Evolutionary conservation across 306 rosid species (phyloP).

Genomic region (Malus asiatica): DNA sequence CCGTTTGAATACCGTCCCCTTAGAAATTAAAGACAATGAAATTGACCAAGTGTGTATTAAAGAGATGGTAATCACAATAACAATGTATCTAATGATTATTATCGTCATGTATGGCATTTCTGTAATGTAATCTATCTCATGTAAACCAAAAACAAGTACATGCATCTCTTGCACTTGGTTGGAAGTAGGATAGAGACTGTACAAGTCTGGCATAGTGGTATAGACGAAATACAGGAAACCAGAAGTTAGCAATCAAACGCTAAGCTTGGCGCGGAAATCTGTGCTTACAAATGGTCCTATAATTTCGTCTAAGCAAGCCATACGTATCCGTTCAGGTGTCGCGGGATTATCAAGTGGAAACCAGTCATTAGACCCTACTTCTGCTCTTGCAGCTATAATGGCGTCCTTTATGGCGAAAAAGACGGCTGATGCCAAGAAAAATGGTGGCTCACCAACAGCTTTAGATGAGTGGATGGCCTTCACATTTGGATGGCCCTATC

Average conservation of each 20-base stretch:
- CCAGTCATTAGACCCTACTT: slow-evolving; percentile 56
- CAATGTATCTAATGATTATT: neutral
- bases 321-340: slow-evolving; percentile 87
- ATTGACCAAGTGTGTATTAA: neutral
- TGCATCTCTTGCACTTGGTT: neutral
- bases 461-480: slow-evolving; percentile 91
- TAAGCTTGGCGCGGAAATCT: slow-evolving; percentile 65
- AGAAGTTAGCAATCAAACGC: slow-evolving; percentile 33
- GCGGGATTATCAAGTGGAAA: slow-evolving; percentile 96
- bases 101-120: too few relatives aligned
- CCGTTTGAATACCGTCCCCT: neutral
- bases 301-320: slow-evolving; percentile 82
- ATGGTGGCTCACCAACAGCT: slow-evolving; percentile 98
- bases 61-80: neutral
- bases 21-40: neutral
- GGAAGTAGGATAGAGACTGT: neutral
- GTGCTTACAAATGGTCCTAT: slow-evolving; percentile 31
- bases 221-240: neutral
- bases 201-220: neutral
- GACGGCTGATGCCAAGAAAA: slow-evolving; percentile 78
- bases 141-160: neutral
- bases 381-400: slow-evolving; percentile 66
- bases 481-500: slow-evolving; percentile 87
- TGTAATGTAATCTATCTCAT: too few relatives aligned
- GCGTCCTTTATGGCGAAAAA: slow-evolving; percentile 88